Evolutionary conservation across 352 stramenopile genomes (phyloP).

Genomic region (Thraustochytrium sp.): DNA sequence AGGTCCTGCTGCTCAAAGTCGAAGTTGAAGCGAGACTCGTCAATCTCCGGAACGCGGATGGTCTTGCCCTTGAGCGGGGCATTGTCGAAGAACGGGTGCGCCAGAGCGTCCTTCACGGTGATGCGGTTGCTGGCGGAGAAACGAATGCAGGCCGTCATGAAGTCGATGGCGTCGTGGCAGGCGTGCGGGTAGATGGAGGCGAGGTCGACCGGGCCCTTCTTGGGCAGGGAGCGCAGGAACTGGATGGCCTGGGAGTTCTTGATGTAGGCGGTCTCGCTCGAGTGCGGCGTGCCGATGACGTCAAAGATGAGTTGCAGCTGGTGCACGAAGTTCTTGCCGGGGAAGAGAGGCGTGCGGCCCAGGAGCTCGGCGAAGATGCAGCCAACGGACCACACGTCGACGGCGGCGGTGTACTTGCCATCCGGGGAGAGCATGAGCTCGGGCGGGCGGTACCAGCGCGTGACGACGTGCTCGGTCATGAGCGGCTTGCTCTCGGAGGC

Average conservation of each 20-base stretch:
- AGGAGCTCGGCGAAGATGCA: constrained; percentile 90
- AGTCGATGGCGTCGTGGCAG: constrained; percentile 80
- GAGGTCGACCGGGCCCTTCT: constrained; percentile 55
- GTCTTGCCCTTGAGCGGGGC: constrained; percentile 75
- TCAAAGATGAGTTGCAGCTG: constrained; percentile 93
- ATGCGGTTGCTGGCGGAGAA: constrained; percentile 58
- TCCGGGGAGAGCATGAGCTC: constrained; percentile 78
- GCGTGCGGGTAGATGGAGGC: constrained; percentile 78
- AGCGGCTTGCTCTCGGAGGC: constrained; percentile 37
- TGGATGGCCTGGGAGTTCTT: constrained; percentile 43
- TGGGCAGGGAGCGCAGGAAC: constrained; percentile 54
- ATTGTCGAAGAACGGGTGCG: constrained; percentile 65
- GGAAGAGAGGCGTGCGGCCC: constrained; percentile 77
- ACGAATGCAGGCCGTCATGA: constrained; percentile 21
- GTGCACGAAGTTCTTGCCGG: constrained; percentile 97
- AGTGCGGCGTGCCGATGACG: constrained; percentile 72
- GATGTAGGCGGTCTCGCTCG: constrained; percentile 79
- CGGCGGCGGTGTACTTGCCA: constrained; percentile 59
- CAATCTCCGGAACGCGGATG: constrained; percentile 60
- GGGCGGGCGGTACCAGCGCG: constrained; percentile 79
- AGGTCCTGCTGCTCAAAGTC: constrained; percentile 42
- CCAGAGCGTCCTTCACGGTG: constrained; percentile 80
- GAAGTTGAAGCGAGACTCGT: constrained; percentile 30
- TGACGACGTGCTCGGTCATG: constrained; percentile 82
- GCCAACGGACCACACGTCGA: constrained; percentile 61